Evolutionary conservation across 2,329 filamentous ascomycete genomes (phyloP), one percentile per base, ranked within the genome.

Genomic region (Cordyceps fumosorosea): DNA sequence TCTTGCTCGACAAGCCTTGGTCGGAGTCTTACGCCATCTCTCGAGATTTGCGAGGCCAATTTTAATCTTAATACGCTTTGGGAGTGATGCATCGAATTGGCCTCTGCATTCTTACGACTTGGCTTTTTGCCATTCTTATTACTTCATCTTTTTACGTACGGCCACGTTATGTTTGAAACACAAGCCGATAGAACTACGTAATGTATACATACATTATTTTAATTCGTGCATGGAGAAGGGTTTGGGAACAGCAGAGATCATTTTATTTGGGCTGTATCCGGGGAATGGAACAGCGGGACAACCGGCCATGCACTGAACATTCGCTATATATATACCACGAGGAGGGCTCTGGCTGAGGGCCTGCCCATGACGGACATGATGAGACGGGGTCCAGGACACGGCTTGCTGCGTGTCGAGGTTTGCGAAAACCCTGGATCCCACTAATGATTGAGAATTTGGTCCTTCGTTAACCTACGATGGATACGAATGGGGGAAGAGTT

Each of bases 201-300:
- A 76, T 75, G 74, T 75, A 74, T 76, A 75, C 69, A 74, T 67
- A 70, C 64, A 62, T 67, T 67, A 67, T 51, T 69, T 66, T 74
- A 75, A 75, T 74, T 66, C 65, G 71, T 74, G 73, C 70, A 73
- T 71, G 66, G 65, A 66, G 60, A 67, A 57, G 64, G 63, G 54
- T 48, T 37, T 66, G 65, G 62, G 67, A 73, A 68, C 56, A 5
- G 72, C 67, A 63, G 64, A 65, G 68, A 70, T 69, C 66, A 66
- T 66, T 67, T 66, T 65, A 67, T 66, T 63, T 63, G 65, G 65
- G 68, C 40, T 65, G 7, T 29, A 32, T 51, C 29, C 10, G 45
- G 57, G 37, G 22, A 32, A 18, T 37, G 24, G 47, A 40, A 42
- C 18, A 45, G 18, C n/a, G 34, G 56, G 44, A 53, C 65, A 45